Conservation (phyloP, 768 basidiomycete genomes). For the Botryobasidium botryosum region DNA sequence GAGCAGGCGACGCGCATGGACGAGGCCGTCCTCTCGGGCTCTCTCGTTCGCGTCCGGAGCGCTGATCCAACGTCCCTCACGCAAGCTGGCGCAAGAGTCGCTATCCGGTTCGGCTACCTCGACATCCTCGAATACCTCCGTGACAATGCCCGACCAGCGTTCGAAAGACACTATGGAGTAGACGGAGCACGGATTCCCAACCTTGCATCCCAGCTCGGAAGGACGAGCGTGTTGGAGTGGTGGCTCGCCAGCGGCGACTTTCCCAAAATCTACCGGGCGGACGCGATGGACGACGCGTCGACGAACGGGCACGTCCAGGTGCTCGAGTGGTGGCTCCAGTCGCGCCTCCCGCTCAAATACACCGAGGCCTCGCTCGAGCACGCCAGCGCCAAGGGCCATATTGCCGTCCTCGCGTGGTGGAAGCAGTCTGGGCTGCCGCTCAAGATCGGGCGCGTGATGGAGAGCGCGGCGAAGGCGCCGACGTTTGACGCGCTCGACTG, state of each 20-base stretch:
- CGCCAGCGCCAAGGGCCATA: conserved; percentile 60
- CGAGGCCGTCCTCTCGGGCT: conserved; percentile 51
- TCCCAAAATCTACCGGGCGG: conserved; percentile 30
- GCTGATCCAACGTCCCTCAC: conserved; percentile 44
- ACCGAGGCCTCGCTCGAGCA: conserved; percentile 66
- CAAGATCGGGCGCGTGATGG: conserved; percentile 73
- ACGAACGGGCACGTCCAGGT: conserved; percentile 56
- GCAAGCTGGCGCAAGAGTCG: conserved; percentile 45
- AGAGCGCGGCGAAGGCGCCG: conserved; percentile 66
- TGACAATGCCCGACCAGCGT: conserved; percentile 44
- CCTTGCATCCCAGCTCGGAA: conserved; percentile 60
- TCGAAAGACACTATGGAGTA: conserved; percentile 35
- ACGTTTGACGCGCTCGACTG: conserved; percentile 63
- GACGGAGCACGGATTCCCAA: conserved; percentile 55
- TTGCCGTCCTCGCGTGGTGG: conserved; percentile 78
- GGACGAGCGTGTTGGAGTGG: conserved; percentile 59
- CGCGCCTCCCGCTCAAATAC: conserved; percentile 50
- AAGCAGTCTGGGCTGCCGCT: conserved; percentile 39
- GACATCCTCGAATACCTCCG: conserved; percentile 60
- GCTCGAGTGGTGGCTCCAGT: conserved; percentile 67
- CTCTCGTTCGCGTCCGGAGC: conserved; percentile 36
- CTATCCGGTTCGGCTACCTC: conserved; percentile 59
- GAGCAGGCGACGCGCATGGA: conserved; percentile 47
- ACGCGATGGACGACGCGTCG: conserved; percentile 66
- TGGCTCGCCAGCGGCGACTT: conserved; percentile 52